Base-by-base conservation (phyloP, 768 basidiomycete species). In the Suillus cothurnatus region DNA sequence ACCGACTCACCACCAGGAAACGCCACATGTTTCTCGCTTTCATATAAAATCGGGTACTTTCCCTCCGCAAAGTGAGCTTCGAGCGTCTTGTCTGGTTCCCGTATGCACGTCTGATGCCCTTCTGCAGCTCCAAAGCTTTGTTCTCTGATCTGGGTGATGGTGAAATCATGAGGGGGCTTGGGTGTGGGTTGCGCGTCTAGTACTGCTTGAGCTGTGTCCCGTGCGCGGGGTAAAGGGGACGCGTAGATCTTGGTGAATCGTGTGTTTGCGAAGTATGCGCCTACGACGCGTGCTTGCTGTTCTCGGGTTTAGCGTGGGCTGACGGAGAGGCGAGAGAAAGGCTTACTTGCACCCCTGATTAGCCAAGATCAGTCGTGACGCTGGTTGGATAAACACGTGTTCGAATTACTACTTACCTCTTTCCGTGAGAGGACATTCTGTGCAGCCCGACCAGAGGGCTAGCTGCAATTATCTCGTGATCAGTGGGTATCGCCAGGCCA, bases 1-100 rank as follows among this genome's bases (percentile, higher is more conserved):
- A 84, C 71, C 67, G 87, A 87, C 76, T 94, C 93, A 15, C 89
- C 92, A 19, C 82, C 85, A 12, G 90, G 91, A 68, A 88, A 94
- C 63, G 73, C 82, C 11, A 59, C 17, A 5, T 78, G 68, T 26
- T 86, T 80, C 57, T 59, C 57, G 57, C 38, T 59, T 45, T 77
- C 75, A 61, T 73, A 74, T 8, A 86, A 66, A 7, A 80, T 67
- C 3, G 90, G 90, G 68, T 83, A 93, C 43, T 83, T 74, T 17
- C 83, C 87, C 38, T 77, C 76, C 0, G 80, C 81, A 68, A 82
- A 82, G 69, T 89, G 85, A 21, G 85, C 83, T 21, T 80, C 77
- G 55, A 76, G 75, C 11, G 73, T 75, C 61, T 74, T 73, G 26
- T 69, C 70, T 6, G 79, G 77, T 56, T n/a, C 63, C 17, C 57